Base-by-base conservation (phyloP, 2,329 filamentous ascomycete genomes). In the Malbranchea zuffiana region DNA sequence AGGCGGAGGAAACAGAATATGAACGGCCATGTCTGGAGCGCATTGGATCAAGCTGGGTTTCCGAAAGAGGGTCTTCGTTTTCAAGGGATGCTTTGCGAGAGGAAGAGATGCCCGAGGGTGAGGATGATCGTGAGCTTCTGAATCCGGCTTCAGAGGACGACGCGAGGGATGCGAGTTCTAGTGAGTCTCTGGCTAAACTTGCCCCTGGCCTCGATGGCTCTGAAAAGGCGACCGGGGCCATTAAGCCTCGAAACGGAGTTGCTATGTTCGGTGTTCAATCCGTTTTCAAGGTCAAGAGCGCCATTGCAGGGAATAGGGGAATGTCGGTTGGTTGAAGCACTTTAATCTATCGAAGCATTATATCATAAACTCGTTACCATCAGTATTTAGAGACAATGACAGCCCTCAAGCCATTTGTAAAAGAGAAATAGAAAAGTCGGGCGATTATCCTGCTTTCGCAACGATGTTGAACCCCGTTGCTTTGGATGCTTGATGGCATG, bases 81-180 rank as follows among this genome's bases (percentile, higher is more conserved):
- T 88, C 83, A 52, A 94, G 78, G 26, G 90, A 98, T 37, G 92
- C 71, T 49, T 84, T 80, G 47, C 86, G 81, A 42, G 88, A 95
- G n/a, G 88, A 96, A 10, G 86, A 83, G 51, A 87, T 77, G 49
- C 84, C 88, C n/a, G 82, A 84, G 25, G 78, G 74, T 2, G 77
- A 81, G 23, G 86, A 94, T 26, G 69, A 69, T 39, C 80, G 74
- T 11, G 80, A 82, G n/a, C 72, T 66, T 31, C 80, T 75, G 7
- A 71, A 71, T 32, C 65, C 71, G 32, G 73, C 74, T 44, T 71
- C 74, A 49, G 81, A 85, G 48, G 82, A 86, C 44, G 85, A 93
- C 42, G 88, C 90, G 46, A 98, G 77, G 36, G 87, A 95, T 43
- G 87, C 90, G 41, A 98, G 80, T 67, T 98, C 90, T 54, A 98